A percentile compares a stretch with the other conserved stretches of the same genome.
These are phyloP conservation scores for Alloascoidea hylecoeti DNA, from an alignment of 805 yeast species.

Conservation along the genomic window DNA sequence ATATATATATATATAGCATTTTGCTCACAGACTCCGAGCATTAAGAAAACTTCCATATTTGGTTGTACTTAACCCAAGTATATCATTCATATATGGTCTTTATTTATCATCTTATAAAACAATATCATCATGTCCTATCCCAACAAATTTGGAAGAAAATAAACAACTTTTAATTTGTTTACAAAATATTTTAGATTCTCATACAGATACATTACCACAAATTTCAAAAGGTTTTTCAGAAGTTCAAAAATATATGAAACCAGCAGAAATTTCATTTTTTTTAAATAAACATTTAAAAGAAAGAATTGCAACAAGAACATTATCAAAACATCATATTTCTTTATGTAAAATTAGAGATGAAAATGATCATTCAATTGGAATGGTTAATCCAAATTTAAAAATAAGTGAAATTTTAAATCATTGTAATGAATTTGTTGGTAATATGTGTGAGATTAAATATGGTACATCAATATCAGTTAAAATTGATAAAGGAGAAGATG, in stretches of 20 bases:
- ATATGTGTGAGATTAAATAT: constrained; percentile 70
- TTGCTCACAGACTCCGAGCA: constrained; percentile 58
- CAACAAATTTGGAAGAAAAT: constrained; percentile 39
- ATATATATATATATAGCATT: too few relatives aligned
- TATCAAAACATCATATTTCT: constrained; percentile 75
- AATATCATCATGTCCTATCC: constrained; percentile 25
- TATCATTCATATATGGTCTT: constrained; percentile 60
- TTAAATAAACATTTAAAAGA: constrained; percentile 69
- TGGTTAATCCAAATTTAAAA: constrained; percentile 49
- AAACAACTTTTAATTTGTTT: constrained; percentile 36
- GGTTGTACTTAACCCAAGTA: constrained; percentile 75
- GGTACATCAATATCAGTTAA: constrained; percentile 54
- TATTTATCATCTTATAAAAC: constrained; percentile 59
- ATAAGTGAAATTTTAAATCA: constrained; percentile 49
- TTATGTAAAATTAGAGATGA: constrained; percentile 36
- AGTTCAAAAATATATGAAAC: constrained; percentile 29
- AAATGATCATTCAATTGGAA: constrained; percentile 39
- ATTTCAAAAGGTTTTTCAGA: constrained; percentile 76
- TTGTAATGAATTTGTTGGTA: constrained; percentile 66
- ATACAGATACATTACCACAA: constrained; percentile 72
- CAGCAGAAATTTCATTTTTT: constrained; percentile 40
- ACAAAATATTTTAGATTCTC: constrained; percentile 50
- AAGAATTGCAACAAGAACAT: constrained; percentile 72
- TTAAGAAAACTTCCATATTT: constrained; percentile 71
- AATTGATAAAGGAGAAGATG: constrained; percentile 41